These are phyloP conservation scores for Ascochyta koolunga DNA, from an alignment of 2,329 filamentous ascomycete species.

Conservation along the genomic window DNA sequence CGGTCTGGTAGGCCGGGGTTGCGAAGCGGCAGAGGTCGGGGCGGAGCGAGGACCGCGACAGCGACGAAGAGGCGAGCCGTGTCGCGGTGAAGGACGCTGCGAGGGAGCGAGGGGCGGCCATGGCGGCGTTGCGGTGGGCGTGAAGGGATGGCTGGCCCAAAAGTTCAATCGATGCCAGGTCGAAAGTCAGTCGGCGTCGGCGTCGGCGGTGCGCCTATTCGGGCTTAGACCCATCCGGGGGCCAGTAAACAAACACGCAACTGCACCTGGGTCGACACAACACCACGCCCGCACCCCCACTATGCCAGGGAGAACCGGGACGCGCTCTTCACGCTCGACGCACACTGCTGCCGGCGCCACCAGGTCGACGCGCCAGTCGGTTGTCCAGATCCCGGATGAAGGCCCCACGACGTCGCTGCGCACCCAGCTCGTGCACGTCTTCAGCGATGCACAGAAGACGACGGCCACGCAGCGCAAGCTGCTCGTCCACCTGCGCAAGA, in stretches of 20 bases:
- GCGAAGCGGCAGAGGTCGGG: slow-evolving; percentile 29
- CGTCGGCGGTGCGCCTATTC: too few relatives aligned
- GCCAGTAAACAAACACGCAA: slow-evolving; percentile 8
- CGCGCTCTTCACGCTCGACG: slow-evolving; percentile 48
- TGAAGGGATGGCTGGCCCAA: slow-evolving; percentile 12
- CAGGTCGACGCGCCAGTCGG: slow-evolving; percentile 52
- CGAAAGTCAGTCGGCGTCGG: too few relatives aligned
- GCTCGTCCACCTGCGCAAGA: slow-evolving; percentile 83
- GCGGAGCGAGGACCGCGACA: slow-evolving; percentile 10
- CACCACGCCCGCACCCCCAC: slow-evolving; percentile 11
- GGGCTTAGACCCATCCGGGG: not conserved
- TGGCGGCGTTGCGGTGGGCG: slow-evolving; percentile 23
- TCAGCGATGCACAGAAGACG: slow-evolving; percentile 75
- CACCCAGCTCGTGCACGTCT: slow-evolving; percentile 68
- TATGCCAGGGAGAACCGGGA: slow-evolving; percentile 57
- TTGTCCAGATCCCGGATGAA: slow-evolving; percentile 69
- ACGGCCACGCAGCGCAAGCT: slow-evolving; percentile 91
- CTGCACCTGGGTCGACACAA: too few relatives aligned
- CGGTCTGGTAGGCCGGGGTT: slow-evolving; percentile 43
- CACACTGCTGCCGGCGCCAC: slow-evolving; percentile 47
- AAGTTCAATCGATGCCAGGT: not conserved
- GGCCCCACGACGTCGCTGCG: slow-evolving; percentile 73
- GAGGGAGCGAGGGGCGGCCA: slow-evolving; percentile 45
- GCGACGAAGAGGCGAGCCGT: slow-evolving; percentile 23
- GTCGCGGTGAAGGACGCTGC: slow-evolving; percentile 41